Conservation (phyloP, 768 basidiomycete genomes). For the Megacollybia marginata region DNA sequence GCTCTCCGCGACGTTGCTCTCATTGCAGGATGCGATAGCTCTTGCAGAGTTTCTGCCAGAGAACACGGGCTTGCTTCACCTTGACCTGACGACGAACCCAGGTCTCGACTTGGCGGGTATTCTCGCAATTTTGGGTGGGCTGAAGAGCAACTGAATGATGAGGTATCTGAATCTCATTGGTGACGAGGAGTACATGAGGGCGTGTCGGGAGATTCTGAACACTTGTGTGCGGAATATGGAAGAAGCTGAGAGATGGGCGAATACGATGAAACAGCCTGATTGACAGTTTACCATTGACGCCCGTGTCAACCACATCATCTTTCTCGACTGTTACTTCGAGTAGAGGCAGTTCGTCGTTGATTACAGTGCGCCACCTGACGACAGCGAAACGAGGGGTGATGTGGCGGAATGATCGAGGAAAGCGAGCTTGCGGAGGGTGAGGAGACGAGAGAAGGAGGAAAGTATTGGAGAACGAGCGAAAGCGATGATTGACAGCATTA, state of each 20-base stretch:
- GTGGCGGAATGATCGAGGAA: conserved; percentile 82
- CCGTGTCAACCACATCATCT: background rate
- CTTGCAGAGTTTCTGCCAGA: conserved; percentile 96
- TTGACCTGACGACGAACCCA: conserved; percentile 80
- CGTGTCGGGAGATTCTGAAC: conserved; percentile 85
- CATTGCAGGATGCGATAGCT: conserved; percentile 83
- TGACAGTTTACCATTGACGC: conserved; percentile 6
- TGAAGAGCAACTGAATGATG: conserved; percentile 80
- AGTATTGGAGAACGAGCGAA: too few relatives aligned
- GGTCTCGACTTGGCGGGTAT: conserved; percentile 60
- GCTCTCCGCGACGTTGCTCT: conserved; percentile 77
- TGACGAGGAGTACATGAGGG: conserved; percentile 36
- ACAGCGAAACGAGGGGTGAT: conserved; percentile 39
- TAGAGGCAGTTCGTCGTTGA: background rate
- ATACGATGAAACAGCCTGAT: conserved; percentile 11
- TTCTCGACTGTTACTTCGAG: background rate
- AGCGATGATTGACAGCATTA: too few relatives aligned
- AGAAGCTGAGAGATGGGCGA: conserved; percentile 49
- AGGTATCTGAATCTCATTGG: conserved; percentile 89
- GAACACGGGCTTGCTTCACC: conserved; percentile 79
- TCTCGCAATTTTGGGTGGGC: conserved; percentile 81
- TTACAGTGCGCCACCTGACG: background rate
- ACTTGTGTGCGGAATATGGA: conserved; percentile 93
- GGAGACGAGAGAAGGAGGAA: conserved; percentile 24
- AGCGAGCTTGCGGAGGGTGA: conserved; percentile 68